Evolutionary conservation across 2,329 filamentous ascomycete species (phyloP), one percentile per base, ranked within the genome.

Genomic region (Colletotrichum tropicale): DNA sequence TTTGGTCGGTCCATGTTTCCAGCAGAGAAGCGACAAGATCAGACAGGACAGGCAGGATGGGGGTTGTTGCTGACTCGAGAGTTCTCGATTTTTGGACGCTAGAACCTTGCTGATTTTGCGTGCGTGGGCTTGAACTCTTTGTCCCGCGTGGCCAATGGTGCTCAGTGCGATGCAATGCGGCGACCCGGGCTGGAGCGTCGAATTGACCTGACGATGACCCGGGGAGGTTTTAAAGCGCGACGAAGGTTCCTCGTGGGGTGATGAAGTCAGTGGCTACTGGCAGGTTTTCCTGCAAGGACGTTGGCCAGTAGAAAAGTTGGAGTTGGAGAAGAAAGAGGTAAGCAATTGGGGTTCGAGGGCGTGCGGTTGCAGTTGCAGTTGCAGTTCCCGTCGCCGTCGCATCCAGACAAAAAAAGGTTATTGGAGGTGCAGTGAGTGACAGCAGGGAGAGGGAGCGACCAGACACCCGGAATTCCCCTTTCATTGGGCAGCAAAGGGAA

Each of bases 1-100:
- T 72, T 80, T 34, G 76, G 75, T 64, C 77, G 76, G 76, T 80
- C 79, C 80, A 81, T 81, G 58, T 74, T 61, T 28, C 32, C 74
- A 52, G 70, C 55, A 52, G 65, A 60, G 58, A 69, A 52, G 65
- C 70, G 64, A 73, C 70, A 18, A 65, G 56, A 36, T 48, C 28
- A 68, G 64, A 68, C 21, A 58, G 48, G 48, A 66, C 15, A 26
- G 26, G 38, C 26, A 26, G 38, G 21, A n/a, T 13, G 67, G 61
- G 52, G 52, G 21, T 48, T 24, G 66, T 48, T 72, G 72, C 70
- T 76, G 74, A 76, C 74, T 76, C 74, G 64, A 74, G 43, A 43
- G 10, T 74, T 73, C 38, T 34, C 36, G 36, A 18, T 36, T 38
- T 56, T 24, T 52, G 56, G 70, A 68, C 58, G 21, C 48, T 43